phyloP scores from a whole-genome alignment of 1,284 basidiomycete species.

The Athelia psychrophila region DNA sequence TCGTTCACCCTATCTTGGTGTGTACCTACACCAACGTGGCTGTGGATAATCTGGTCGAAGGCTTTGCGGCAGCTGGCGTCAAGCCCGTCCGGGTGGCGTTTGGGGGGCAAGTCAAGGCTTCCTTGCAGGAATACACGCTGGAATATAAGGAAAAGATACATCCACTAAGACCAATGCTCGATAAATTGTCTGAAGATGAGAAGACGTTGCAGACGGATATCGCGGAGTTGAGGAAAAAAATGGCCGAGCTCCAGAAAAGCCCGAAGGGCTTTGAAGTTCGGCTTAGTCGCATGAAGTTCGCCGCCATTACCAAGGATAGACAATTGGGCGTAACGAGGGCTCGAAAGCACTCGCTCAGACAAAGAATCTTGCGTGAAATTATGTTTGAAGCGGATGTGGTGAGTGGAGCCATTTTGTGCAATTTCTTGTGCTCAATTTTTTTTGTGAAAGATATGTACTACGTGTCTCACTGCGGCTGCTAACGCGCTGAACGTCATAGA shows the following conservation, averaged over 20 bases:
- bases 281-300: conserved; percentile 38
- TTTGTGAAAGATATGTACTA: conserved; percentile 70
- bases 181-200: conserved; percentile 33
- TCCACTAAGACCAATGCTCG: conserved; percentile 45
- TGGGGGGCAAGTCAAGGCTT: conserved; percentile 56
- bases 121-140: conserved; percentile 60
- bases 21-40: conserved; percentile 94
- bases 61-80: conserved; percentile 59
- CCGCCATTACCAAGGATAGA: conserved; percentile 32
- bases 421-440: neutral
- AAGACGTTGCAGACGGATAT: conserved; percentile 25
- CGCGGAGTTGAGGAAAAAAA: conserved; percentile 21
- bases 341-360: conserved; percentile 42
- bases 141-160: conserved; percentile 68
- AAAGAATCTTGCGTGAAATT: conserved; percentile 60
- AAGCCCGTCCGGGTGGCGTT: conserved; percentile 79
- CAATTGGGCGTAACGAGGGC: conserved; percentile 31
- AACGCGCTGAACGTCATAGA: conserved; percentile 64
- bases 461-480: conserved; percentile 74
- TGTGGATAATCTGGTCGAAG: conserved; percentile 89
- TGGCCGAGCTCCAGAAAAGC: conserved; percentile 13
- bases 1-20: conserved; percentile 83
- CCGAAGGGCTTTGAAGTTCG: conserved; percentile 7
- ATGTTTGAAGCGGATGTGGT: conserved; percentile 72
- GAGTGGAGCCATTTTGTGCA: conserved; percentile 29